Evolutionary conservation across 2,329 filamentous ascomycete species (phyloP).

Genomic region (Cercospora beticola): DNA sequence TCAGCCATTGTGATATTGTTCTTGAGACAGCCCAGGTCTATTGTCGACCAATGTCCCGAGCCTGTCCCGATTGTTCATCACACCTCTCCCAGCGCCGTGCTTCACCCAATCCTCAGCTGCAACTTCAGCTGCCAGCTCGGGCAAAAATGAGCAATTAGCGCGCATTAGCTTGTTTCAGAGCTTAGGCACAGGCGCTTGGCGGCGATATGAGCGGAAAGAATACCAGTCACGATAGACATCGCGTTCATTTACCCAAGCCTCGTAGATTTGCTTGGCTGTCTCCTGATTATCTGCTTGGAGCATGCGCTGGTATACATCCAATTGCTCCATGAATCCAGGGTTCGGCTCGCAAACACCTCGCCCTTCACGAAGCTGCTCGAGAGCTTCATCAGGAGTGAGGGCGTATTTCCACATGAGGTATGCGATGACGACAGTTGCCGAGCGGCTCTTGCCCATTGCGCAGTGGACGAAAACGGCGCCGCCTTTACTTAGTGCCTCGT

Average conservation of each 20-base stretch:
- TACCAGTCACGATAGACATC: constrained; percentile 43
- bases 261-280: constrained; percentile 35
- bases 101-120: not conserved
- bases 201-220: constrained; percentile 19
- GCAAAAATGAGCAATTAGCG: constrained; percentile 3
- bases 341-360: constrained; percentile 87
- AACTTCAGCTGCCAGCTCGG: not conserved
- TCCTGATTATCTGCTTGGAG: constrained; percentile 27
- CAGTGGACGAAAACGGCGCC: constrained; percentile 69
- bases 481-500: constrained; percentile 63
- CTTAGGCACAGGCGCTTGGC: constrained; percentile 20
- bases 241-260: constrained; percentile 37
- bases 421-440: constrained; percentile 76
- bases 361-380: constrained; percentile 66
- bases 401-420: constrained; percentile 67
- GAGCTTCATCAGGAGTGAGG: constrained; percentile 60
- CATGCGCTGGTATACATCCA: constrained; percentile 84
- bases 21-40: not conserved
- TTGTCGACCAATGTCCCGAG: not conserved
- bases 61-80: not conserved
- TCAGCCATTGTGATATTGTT: not conserved
- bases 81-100: not conserved
- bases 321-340: constrained; percentile 81
- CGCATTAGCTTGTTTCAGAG: constrained; percentile 24
- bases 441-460: constrained; percentile 93